A percentile compares a stretch with the other conserved stretches of the same genome.
Conservation (phyloP, 345 rosid species). For the Geranium rotundifolium region DNA sequence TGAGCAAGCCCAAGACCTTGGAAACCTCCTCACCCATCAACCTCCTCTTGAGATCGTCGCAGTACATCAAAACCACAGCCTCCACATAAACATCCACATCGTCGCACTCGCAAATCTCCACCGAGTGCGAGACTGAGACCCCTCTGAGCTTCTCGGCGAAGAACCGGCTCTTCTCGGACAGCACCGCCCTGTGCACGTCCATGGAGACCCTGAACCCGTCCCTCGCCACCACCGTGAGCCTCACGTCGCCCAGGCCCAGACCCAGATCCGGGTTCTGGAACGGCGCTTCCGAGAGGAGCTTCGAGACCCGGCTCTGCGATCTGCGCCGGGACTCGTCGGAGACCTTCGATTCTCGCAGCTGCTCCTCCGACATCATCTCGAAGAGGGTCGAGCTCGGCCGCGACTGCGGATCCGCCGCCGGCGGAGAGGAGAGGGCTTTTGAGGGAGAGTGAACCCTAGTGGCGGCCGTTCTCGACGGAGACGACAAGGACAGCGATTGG, state of each 20-base stretch:
- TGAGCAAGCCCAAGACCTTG: constrained; percentile 71
- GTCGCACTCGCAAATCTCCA: constrained; percentile 90
- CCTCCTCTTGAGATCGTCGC: constrained; percentile 59
- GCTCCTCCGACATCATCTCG: constrained; percentile 94
- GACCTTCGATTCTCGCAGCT: constrained; percentile 31
- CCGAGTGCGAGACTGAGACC: constrained; percentile 37
- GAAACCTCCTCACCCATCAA: constrained; percentile 60
- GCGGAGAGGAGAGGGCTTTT: constrained; percentile 30
- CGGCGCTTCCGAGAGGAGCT: constrained; percentile 39
- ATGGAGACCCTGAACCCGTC: constrained; percentile 61
- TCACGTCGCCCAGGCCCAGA: constrained; percentile 60
- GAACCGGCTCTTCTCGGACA: constrained; percentile 66
- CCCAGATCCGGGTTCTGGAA: constrained; percentile 25
- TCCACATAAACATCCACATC: constrained; percentile 87
- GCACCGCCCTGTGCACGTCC: constrained; percentile 65
- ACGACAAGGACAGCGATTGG: constrained; percentile 42
- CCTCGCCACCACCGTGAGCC: constrained; percentile 60
- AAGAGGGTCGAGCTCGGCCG: constrained; percentile 46
- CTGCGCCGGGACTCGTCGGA: constrained; percentile 29
- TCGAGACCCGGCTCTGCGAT: constrained; percentile 44
- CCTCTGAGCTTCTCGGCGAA: constrained; percentile 61
- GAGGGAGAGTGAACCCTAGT: constrained; percentile 28
- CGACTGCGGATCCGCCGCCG: constrained; percentile 9
- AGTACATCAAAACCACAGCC: constrained; percentile 77
- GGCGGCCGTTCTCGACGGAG: constrained; percentile 41